Evolutionary conservation across 371 early-diverging fungal species (phyloP).

Genomic region (Blakeslea trispora): DNA sequence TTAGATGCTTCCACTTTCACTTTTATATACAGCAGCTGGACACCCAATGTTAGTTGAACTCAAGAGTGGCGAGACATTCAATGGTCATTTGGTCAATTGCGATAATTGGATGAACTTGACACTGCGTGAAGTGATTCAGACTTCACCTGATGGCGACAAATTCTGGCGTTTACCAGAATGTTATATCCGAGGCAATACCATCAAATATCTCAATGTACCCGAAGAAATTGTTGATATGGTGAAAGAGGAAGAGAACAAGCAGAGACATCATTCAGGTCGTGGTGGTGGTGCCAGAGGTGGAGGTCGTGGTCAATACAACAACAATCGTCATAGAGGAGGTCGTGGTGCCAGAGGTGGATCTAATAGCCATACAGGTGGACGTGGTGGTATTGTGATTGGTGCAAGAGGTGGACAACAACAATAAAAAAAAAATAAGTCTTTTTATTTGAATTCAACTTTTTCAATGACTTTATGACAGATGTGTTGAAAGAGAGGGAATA

Average conservation of each 20-base stretch:
- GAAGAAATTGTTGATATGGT: constrained; percentile 93
- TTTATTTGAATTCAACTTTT: constrained; percentile 25
- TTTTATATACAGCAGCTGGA: constrained; percentile 87
- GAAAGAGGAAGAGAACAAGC: constrained; percentile 66
- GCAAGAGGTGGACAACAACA: constrained; percentile 13
- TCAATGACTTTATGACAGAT: constrained; percentile 55
- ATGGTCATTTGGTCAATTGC: constrained; percentile 95
- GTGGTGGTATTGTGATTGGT: constrained; percentile 15
- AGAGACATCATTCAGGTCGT: constrained; percentile 55
- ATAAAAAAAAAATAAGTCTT: background rate
- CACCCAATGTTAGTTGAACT: constrained; percentile 97
- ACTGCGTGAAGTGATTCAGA: constrained; percentile 94
- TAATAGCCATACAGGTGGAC: too few species aligned
- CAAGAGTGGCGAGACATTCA: constrained; percentile 97
- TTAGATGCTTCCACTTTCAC: constrained; percentile 90
- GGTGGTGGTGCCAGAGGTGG: constrained; percentile 57
- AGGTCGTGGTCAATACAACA: constrained; percentile 42
- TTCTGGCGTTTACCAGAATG: constrained; percentile 93
- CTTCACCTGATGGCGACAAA: constrained; percentile 89
- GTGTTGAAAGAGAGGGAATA: constrained; percentile 63
- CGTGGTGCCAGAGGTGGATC: too few species aligned
- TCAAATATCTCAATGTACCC: constrained; percentile 94
- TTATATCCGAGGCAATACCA: constrained; percentile 91
- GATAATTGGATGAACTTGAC: constrained; percentile 98
- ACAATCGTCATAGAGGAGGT: constrained; percentile 25